Evolutionary conservation across 345 rosid species (phyloP), one percentile per base, ranked within the genome.

Genomic region (Eucalyptus sp.): DNA sequence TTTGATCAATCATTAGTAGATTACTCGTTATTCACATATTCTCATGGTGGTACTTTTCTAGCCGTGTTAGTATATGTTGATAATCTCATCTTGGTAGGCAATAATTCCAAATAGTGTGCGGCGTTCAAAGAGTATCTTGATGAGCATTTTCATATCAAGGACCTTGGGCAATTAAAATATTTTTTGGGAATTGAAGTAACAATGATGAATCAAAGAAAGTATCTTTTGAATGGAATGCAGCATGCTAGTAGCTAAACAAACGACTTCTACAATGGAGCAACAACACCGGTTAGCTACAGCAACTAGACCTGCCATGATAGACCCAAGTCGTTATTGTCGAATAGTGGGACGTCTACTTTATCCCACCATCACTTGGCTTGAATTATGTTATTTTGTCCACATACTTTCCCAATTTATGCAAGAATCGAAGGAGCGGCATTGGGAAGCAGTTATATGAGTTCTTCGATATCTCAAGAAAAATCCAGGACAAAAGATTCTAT

Each of bases 261-360:
- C 52, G 0, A 44, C 50, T 44, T 46, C 11, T 44, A 17, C 18
- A 10, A 27, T 13, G 11, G 50, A 2, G 52, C 27, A 37, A 43
- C 37, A 3, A 6, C 25, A 66, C 5, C 1, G 15, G 2, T 71
- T 66, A 13, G n/a, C 51, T 29, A 16, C 4, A 41, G 10, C 83
- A 15, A 18, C n/a, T 51, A 2, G 79, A 6, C 41, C 2, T 11
- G 0, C 48, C n/a, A 3, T 52, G 3, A 17, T 8, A 41, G 0
- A 81, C 29, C 51, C 49, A 29, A 25, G 49, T 41, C 27, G 3
- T 10, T 52, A 81, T 41, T 43, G 5, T 16, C 6, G 7, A 17
- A 22, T 88, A 15, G 54, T 88, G 64, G 79, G 89, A 15, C n/a
- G 7, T 24, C 68, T 83, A 15, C 12, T 56, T n/a, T 17, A 88